Conservation (phyloP, 257 asterid species). For the Perilla frutescens region DNA sequence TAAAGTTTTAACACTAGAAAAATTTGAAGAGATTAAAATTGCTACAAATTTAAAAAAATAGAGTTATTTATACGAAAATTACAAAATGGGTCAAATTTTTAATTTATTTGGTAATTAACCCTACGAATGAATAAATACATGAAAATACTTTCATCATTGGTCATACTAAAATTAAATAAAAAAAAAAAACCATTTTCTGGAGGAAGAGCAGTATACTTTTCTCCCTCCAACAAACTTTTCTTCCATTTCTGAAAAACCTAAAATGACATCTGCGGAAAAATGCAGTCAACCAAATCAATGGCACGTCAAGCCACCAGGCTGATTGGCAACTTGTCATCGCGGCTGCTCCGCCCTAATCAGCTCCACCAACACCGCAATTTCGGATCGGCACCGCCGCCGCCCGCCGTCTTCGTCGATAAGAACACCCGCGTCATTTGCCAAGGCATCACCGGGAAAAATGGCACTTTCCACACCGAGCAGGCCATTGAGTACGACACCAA, state of each 20-base stretch:
- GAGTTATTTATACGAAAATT: too few species aligned
- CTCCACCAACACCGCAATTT: constrained; percentile 69
- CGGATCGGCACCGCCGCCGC: constrained; percentile 81
- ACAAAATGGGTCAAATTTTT: too few species aligned
- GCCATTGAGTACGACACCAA: constrained; percentile 97
- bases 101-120: too few species aligned
- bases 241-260: constrained; percentile 16
- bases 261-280: constrained; percentile 1
- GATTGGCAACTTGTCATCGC: constrained; percentile 60
- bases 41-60: too few species aligned
- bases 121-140: too few species aligned
- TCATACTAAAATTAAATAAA: not conserved
- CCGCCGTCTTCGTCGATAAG: constrained; percentile 87
- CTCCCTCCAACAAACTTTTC: constrained; percentile 14
- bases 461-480: constrained; percentile 94
- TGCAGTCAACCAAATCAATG: constrained; percentile 52
- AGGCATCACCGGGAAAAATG: constrained; percentile 95
- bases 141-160: too few species aligned
- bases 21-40: too few species aligned
- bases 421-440: constrained; percentile 95
- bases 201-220: not conserved
- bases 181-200: not conserved
- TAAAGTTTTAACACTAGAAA: too few species aligned
- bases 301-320: constrained; percentile 72
- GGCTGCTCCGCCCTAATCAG: constrained; percentile 51